These are phyloP conservation scores for Emericellopsis atlantica DNA, from an alignment of 2,329 filamentous ascomycete genomes.

Conservation along the genomic window DNA sequence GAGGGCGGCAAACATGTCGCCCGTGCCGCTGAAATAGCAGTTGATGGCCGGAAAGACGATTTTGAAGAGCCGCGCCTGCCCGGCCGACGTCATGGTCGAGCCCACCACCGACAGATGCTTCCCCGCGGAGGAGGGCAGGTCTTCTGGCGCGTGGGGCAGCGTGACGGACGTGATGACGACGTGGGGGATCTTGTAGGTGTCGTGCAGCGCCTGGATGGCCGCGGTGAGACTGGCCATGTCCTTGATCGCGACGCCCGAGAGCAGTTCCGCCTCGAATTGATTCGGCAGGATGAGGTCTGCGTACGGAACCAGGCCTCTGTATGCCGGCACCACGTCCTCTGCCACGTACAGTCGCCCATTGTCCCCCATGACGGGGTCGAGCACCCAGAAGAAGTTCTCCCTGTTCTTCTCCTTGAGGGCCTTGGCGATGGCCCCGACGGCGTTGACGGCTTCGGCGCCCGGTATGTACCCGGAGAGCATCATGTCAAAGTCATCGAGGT, in stretches of 20 bases:
- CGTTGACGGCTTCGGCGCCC: constrained; percentile 69
- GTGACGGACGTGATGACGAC: constrained; percentile 83
- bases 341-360: constrained; percentile 86
- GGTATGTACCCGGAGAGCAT: constrained; percentile 93
- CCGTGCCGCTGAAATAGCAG: constrained; percentile 91
- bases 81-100: constrained; percentile 52
- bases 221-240: constrained; percentile 59
- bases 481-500: constrained; percentile 83
- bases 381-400: constrained; percentile 87
- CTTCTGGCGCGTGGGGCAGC: constrained; percentile 37
- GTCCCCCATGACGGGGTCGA: constrained; percentile 98
- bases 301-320: constrained; percentile 64
- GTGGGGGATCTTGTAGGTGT: constrained; percentile 66
- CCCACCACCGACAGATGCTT: constrained; percentile 59
- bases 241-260: constrained; percentile 74
- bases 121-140: constrained; percentile 20
- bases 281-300: constrained; percentile 92
- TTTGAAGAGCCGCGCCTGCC: constrained; percentile 70
- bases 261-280: constrained; percentile 91
- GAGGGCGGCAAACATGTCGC: constrained; percentile 95
- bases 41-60: constrained; percentile 79
- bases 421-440: constrained; percentile 71
- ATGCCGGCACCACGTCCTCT: constrained; percentile 82
- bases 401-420: constrained; percentile 64
- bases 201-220: constrained; percentile 69